phyloP scores from a whole-genome alignment of 306 rosid species.

The Cyclanthera cordifolia region DNA sequence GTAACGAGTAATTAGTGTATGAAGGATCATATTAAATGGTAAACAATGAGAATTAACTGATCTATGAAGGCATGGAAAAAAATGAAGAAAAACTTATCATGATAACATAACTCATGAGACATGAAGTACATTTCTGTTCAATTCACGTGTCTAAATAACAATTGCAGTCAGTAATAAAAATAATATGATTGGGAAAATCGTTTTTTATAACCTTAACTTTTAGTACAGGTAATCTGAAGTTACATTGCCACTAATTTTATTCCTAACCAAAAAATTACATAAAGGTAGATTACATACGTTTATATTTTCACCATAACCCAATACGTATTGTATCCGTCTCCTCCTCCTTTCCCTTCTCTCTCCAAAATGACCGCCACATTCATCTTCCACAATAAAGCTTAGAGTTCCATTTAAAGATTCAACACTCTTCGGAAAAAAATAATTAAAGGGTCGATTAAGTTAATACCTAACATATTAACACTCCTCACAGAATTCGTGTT shows the following conservation, averaged over 20 bases:
- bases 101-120: not conserved
- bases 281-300: not conserved
- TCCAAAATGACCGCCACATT: not conserved
- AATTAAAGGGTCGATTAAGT: not conserved
- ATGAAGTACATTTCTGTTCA: not conserved
- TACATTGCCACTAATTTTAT: not conserved
- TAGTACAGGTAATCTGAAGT: not conserved
- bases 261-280: not conserved
- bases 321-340: not conserved
- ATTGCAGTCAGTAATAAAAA: not conserved
- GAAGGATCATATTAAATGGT: not conserved
- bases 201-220: not conserved
- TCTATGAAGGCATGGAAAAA: not conserved
- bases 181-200: not conserved
- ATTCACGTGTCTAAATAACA: not conserved
- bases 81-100: not conserved
- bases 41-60: not conserved
- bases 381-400: not conserved
- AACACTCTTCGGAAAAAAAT: not conserved
- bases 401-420: not conserved
- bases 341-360: not conserved
- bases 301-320: not conserved
- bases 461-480: not conserved
- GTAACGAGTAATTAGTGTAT: constrained; percentile 23
- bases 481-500: not conserved